Conservation (phyloP, 2,329 filamentous ascomycete genomes). For the Pseudocercospora vitis region DNA sequence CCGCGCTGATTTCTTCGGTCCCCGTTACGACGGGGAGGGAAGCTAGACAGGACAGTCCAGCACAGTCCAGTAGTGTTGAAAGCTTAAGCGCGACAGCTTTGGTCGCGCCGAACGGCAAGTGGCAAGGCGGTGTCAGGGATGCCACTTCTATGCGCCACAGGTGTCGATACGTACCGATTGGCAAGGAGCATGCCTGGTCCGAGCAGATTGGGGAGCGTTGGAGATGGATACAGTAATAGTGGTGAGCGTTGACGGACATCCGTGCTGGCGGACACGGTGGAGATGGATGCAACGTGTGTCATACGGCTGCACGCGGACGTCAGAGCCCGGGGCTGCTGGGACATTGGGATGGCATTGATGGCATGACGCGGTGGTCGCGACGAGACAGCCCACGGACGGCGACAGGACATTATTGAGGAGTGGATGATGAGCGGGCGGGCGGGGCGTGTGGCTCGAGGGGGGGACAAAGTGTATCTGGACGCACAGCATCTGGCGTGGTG, state of each 20-base stretch:
- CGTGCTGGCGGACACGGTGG: neutral
- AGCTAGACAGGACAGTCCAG: neutral
- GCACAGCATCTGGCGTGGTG: neutral
- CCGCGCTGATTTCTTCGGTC: neutral
- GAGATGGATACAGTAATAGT: too few species aligned
- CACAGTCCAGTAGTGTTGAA: slow-evolving; percentile 6
- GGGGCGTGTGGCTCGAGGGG: neutral
- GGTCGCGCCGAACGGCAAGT: slow-evolving; percentile 20
- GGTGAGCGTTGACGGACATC: slow-evolving; percentile 9
- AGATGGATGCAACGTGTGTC: neutral
- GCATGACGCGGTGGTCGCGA: slow-evolving; percentile 8
- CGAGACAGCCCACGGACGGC: too few species aligned
- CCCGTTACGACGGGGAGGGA: neutral
- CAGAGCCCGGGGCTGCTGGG: slow-evolving; percentile 5
- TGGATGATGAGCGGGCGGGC: neutral
- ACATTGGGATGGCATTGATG: slow-evolving; percentile 9
- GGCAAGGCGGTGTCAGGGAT: slow-evolving; percentile 9
- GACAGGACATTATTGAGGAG: too few species aligned
- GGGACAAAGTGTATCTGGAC: neutral
- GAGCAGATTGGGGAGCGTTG: neutral
- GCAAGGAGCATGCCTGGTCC: slow-evolving; percentile 7
- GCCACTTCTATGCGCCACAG: slow-evolving; percentile 16
- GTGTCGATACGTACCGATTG: slow-evolving; percentile 12
- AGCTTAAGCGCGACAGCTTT: slow-evolving; percentile 8
- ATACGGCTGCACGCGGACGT: slow-evolving; percentile 7